Evolutionary conservation across 2,329 filamentous ascomycete genomes (phyloP).

Genomic region (Stachybotrys elegans): DNA sequence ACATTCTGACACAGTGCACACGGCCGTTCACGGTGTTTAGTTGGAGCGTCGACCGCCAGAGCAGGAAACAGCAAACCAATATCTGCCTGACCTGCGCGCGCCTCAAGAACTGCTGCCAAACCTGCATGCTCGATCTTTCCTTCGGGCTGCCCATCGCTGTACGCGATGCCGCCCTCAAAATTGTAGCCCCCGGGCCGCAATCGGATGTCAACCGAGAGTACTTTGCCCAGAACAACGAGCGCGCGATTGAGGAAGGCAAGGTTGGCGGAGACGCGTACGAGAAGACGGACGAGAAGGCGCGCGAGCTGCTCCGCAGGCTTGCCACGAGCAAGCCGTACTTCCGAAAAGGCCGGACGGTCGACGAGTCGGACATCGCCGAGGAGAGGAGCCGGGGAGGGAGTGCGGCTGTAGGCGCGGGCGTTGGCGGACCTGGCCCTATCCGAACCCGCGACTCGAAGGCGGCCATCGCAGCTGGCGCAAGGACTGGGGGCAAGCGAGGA

Average conservation of each 20-base stretch:
- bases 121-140: conserved; percentile 95
- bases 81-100: conserved; percentile 96
- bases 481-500: conserved; percentile 34
- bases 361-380: conserved; percentile 41
- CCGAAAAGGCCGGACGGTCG: conserved; percentile 75
- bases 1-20: conserved; percentile 59
- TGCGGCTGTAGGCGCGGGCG: conserved; percentile 48
- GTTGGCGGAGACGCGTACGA: conserved; percentile 86
- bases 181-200: conserved; percentile 89
- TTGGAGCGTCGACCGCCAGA: conserved; percentile 84
- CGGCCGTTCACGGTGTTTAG: conserved; percentile 93
- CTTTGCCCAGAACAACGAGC: conserved; percentile 96
- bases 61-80: conserved; percentile 87
- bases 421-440: conserved; percentile 68
- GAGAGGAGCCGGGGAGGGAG: conserved; percentile 34
- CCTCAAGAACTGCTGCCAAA: conserved; percentile 98
- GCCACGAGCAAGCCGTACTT: conserved; percentile 95
- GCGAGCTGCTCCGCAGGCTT: conserved; percentile 77
- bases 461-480: conserved; percentile 43
- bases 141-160: conserved; percentile 95
- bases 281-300: conserved; percentile 94
- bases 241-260: conserved; percentile 86
- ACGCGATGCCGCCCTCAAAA: conserved; percentile 92
- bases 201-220: conserved; percentile 95
- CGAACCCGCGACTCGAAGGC: conserved; percentile 64